Percentiles rank a stretch among this genome's conserved stretches.
Evolutionary conservation across 352 stramenopile genomes (phyloP).

Genomic region (Phytophthora meadii): DNA sequence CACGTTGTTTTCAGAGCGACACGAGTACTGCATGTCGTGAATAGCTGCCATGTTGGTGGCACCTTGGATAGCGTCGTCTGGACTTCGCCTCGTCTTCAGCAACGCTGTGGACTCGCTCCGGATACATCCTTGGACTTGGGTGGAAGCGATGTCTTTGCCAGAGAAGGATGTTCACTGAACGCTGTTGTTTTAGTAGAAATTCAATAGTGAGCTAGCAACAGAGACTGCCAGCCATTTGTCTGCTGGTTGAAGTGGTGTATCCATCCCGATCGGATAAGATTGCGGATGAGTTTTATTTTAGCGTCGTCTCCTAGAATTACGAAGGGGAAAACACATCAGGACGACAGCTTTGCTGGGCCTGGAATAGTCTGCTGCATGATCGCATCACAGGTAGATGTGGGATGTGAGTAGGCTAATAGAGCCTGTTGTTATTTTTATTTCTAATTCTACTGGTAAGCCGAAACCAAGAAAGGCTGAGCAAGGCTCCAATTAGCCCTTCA

Average conservation of each 20-base stretch:
- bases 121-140: no score
- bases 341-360: constrained; percentile 1
- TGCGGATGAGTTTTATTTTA: constrained; percentile 9
- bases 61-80: constrained; percentile 10
- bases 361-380: constrained; percentile 22
- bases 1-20: background rate
- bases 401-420: constrained; percentile 1
- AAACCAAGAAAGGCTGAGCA: constrained; percentile 36
- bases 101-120: background rate
- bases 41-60: background rate
- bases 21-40: background rate
- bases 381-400: constrained; percentile 7
- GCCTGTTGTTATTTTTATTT: constrained; percentile 32
- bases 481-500: constrained; percentile 2
- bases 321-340: background rate
- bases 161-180: no score
- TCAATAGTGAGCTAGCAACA: no score
- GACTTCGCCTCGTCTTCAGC: constrained; percentile 8
- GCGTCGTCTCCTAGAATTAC: constrained; percentile 4
- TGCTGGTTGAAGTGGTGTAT: no score
- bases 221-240: no score
- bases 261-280: constrained; percentile 16
- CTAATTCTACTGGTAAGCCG: background rate
- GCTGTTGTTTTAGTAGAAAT: no score
- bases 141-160: no score